A percentile compares a stretch with the other conserved stretches of the same genome.
Conservation (phyloP, 73 alveolate species). For the Paramecium caudatum region DNA sequence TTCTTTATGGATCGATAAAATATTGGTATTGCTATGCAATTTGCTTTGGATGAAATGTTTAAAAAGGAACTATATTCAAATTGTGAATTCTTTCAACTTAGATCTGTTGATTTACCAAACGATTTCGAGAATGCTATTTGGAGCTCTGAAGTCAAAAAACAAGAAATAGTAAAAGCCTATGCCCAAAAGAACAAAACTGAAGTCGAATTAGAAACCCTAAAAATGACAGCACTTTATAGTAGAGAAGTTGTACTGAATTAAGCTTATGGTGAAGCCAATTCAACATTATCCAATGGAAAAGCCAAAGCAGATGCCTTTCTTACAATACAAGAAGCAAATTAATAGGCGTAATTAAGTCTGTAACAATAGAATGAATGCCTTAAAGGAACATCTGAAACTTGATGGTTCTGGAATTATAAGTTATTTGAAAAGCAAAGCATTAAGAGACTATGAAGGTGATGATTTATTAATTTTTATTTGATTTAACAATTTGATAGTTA, state of each 20-base stretch:
- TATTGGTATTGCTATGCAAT: constrained; percentile 90
- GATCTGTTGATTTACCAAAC: constrained; percentile 95
- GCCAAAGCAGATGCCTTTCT: constrained; percentile 80
- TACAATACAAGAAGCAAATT: constrained; percentile 79
- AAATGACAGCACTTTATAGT: constrained; percentile 81
- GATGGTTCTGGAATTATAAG: constrained; percentile 81
- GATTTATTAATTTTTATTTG: constrained; percentile 82
- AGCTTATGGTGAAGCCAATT: constrained; percentile 93
- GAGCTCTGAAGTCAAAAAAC: constrained; percentile 95
- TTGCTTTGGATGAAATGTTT: constrained; percentile 82
- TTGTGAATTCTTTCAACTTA: constrained; percentile 92
- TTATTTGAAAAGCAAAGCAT: constrained; percentile 85
- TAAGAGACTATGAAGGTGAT: constrained; percentile 90
- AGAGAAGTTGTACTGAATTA: constrained; percentile 84
- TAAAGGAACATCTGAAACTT: constrained; percentile 83
- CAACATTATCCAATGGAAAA: constrained; percentile 85
- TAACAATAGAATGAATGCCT: constrained; percentile 69
- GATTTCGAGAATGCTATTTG: constrained; percentile 94
- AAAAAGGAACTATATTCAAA: constrained; percentile 81
- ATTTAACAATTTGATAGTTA: constrained; percentile 60
- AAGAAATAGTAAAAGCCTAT: constrained; percentile 93
- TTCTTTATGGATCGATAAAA: constrained; percentile 91
- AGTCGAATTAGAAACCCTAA: constrained; percentile 88
- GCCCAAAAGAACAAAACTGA: constrained; percentile 92
- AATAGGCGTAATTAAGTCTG: constrained; percentile 77